Evolutionary conservation across 2,329 filamentous ascomycete species (phyloP).

Genomic region (Claviceps quebecensis): DNA sequence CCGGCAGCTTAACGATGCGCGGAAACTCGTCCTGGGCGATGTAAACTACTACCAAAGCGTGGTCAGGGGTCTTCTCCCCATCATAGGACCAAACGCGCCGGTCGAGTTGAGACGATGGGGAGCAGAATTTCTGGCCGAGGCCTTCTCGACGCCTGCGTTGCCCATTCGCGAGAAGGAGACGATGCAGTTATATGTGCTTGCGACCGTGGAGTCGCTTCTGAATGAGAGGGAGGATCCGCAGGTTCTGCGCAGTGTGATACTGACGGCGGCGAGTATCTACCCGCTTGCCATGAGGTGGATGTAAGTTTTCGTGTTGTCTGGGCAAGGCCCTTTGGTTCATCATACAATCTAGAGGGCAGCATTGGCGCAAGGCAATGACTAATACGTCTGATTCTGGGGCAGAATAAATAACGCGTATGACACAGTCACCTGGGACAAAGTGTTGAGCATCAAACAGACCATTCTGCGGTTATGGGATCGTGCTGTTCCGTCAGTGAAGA

Average conservation of each 20-base stretch:
- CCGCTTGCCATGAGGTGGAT: conserved; percentile 84
- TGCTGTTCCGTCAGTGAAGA: conserved; percentile 59
- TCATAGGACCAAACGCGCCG: conserved; percentile 61
- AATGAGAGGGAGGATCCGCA: conserved; percentile 61
- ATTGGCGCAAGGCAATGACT: not conserved
- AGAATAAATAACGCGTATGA: conserved; percentile 84
- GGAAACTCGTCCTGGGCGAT: conserved; percentile 77
- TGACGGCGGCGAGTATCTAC: conserved; percentile 85
- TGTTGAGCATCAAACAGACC: conserved; percentile 75
- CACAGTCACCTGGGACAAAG: conserved; percentile 69
- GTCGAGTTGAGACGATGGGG: conserved; percentile 90
- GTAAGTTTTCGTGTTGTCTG: conserved; percentile 47
- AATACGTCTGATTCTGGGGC: conserved; percentile 11
- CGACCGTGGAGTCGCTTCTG: conserved; percentile 57
- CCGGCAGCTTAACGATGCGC: conserved; percentile 76
- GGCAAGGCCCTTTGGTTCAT: conserved; percentile 16
- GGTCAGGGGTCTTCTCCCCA: conserved; percentile 82
- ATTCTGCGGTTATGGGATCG: conserved; percentile 83
- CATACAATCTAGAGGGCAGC: not conserved
- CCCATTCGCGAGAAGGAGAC: conserved; percentile 66
- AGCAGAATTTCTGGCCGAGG: conserved; percentile 87
- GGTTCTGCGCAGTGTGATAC: conserved; percentile 75
- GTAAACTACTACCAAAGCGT: conserved; percentile 82
- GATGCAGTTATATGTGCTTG: conserved; percentile 62
- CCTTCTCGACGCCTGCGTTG: conserved; percentile 84